A percentile compares a stretch with the other conserved stretches of the same genome.
Conservation (phyloP, 495 filamentous ascomycete genomes). For the Tetracladium marchalianum region DNA sequence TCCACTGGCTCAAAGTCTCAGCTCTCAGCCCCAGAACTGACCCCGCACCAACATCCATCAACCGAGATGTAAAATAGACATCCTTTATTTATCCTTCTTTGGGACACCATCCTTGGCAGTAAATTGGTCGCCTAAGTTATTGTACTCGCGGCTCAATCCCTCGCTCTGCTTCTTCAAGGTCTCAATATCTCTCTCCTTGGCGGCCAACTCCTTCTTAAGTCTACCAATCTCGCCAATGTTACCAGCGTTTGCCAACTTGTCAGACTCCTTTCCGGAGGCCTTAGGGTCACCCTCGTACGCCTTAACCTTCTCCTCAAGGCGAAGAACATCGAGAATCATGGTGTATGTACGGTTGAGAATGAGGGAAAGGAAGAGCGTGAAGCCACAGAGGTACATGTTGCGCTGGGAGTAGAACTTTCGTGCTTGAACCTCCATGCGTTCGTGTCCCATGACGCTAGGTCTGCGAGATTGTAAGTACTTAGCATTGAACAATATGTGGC, state of each 20-base stretch:
- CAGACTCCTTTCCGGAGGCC: constrained; percentile 59
- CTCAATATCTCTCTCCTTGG: constrained; percentile 66
- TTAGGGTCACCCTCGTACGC: constrained; percentile 69
- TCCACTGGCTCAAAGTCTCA: too few species aligned
- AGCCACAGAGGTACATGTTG: constrained; percentile 99
- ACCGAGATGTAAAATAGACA: background rate
- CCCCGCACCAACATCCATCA: too few species aligned
- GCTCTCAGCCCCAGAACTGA: too few species aligned
- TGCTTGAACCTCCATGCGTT: constrained; percentile 95
- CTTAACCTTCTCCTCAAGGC: constrained; percentile 89
- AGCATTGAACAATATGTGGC: background rate
- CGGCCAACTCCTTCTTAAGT: constrained; percentile 56
- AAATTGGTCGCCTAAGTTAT: constrained; percentile 71
- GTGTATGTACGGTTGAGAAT: constrained; percentile 98
- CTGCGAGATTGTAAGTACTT: constrained; percentile 27
- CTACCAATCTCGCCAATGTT: constrained; percentile 66
- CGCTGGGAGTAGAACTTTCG: constrained; percentile 99
- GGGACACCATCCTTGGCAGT: constrained; percentile 32
- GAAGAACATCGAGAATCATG: constrained; percentile 91
- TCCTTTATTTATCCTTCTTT: constrained; percentile 27
- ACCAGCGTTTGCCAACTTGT: constrained; percentile 52
- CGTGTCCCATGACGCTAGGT: constrained; percentile 69
- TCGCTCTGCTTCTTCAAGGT: constrained; percentile 78
- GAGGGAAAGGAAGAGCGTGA: constrained; percentile 95
- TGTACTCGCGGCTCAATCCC: constrained; percentile 70